Base-by-base conservation (phyloP, 257 asterid species). In the Rehmannia glutinosa region DNA sequence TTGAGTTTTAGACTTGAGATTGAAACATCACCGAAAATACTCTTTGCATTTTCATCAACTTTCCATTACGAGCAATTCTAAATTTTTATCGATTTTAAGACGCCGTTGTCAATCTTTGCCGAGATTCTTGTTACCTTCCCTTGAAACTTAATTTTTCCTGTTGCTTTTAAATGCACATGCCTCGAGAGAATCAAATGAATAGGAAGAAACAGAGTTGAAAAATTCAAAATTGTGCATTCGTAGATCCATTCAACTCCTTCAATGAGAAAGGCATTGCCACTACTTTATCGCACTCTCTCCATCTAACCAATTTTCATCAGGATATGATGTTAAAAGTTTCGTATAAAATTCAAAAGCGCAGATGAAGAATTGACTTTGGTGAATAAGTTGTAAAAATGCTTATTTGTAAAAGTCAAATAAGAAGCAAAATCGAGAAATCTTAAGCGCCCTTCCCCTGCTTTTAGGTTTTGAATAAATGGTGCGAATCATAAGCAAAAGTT, bases 291-390 rank as follows among this genome's bases (percentile, higher is more conserved):
- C 79, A 68, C 70, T 86, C 96, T 70, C 86, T 82, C 86, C 78
- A 75, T 64, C 64, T 70, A 81, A 67, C 80, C 63, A 80, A 74
- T 78, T 68, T 19, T 84, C 83, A 76, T 85, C 87, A 53, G 79
- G 85, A 85, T 94, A 91, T 70, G 91, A 83, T 58, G 97, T 94
- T 66, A 84, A 62, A 52, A 91, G 79, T 80, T 91, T 94, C 35
- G 92, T 77, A 75, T 76, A 85, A 69, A 94, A 77, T 72, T 94
- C 97, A 87, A 91, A 91, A 62, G 97, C 96, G 89, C 82, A 70
- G 99, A 94, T 60, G 97, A 90, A 76, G 99, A 94, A 81, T 76
- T 91, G 74, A 94, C 74, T n/a, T n/a, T n/a, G n/a, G n/a, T n/a
- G n/a, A n/a, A n/a, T n/a, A n/a, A n/a, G n/a, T n/a, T n/a, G n/a